These are phyloP conservation scores for Pyrenophora teres DNA, from an alignment of 2,329 filamentous ascomycete species.

Conservation along the genomic window DNA sequence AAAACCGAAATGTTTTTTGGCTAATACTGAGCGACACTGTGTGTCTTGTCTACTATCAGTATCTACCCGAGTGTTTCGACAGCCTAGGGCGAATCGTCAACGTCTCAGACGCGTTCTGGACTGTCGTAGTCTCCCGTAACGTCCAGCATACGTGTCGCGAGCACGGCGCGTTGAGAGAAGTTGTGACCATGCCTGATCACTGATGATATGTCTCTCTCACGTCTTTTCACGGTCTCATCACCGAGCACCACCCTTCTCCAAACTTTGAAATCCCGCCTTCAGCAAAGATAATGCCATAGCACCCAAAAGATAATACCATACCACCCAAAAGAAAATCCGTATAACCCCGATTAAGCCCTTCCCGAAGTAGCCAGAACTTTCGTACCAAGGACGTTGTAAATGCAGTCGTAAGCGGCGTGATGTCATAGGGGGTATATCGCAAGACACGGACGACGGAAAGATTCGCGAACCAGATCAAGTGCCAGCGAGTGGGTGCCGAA, in stretches of 20 bases:
- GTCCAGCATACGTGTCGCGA: neutral
- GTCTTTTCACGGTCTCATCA: neutral
- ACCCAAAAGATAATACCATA: neutral
- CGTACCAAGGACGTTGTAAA: slow-evolving; percentile 21
- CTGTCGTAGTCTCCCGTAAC: no score
- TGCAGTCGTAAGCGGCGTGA: slow-evolving; percentile 34
- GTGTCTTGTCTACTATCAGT: slow-evolving; percentile 10
- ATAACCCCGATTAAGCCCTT: slow-evolving; percentile 14
- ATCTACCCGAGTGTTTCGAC: neutral
- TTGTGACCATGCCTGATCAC: no score
- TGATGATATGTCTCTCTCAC: neutral
- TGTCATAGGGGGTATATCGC: slow-evolving; percentile 35
- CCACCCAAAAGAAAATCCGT: neutral
- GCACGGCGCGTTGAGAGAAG: no score
- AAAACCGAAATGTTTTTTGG: slow-evolving; percentile 21
- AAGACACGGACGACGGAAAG: slow-evolving; percentile 12
- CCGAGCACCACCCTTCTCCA: neutral
- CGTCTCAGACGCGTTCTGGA: no score
- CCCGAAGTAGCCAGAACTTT: slow-evolving; percentile 19
- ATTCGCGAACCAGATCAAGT: slow-evolving; percentile 5
- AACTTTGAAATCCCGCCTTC: neutral
- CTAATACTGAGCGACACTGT: slow-evolving; percentile 10
- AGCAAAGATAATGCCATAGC: slow-evolving; percentile 2
- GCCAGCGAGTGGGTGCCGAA: slow-evolving; percentile 20
- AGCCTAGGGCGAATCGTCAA: neutral